Base-by-base conservation (phyloP, 1,284 basidiomycete species). In the Cystobasidium slooffiae region DNA sequence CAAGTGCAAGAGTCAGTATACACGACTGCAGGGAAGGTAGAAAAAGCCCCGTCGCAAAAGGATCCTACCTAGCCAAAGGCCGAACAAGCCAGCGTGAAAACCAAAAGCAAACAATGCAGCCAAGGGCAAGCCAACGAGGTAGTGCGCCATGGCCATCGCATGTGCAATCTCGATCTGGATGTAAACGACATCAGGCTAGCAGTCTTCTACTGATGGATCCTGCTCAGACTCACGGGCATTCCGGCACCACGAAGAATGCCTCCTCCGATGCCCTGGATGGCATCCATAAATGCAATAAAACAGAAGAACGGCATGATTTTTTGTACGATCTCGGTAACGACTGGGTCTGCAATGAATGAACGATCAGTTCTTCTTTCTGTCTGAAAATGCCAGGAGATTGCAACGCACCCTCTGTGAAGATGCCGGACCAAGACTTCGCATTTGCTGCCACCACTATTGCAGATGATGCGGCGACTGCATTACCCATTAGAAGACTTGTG, bases 241-340 rank as follows among this genome's bases (percentile, higher is more conserved):
- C 70, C 70, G 4, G 70, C 70, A 41, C 70, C 70, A 22, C 53
- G 52, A 18, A 73, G 52, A 22, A 73, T 66, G 22, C 70, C 70
- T 16, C 62, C 51, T 9, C 53, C 52, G 16, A 66, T 49, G 12
- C 61, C 61, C 61, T 73, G 70, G 16, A 73, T 66, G 22, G 64
- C 64, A 22, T 66, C 64, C 51, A 51, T 43, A 24, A 66, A 52
- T 6, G 64, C 64, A 14, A 66, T 66, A 41, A 66, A 55, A 22
- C 64, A 66, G 39, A 66, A 66, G 64, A 66, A 66, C 14, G 64
- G 64, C 64, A 66, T 66, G 24, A 52, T 66, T 10, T 49, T 16
- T 31, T 66, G 64, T 1, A 66, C 64, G 18, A 66, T 66, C 7
- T 37, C 49, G 18, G 51, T 51, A 12, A 66, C 64, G 18, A 22